Percentiles rank a stretch among this genome's conserved stretches.
Conservation (phyloP, 2,329 filamentous ascomycete genomes). For the Pezicula carpinea region DNA sequence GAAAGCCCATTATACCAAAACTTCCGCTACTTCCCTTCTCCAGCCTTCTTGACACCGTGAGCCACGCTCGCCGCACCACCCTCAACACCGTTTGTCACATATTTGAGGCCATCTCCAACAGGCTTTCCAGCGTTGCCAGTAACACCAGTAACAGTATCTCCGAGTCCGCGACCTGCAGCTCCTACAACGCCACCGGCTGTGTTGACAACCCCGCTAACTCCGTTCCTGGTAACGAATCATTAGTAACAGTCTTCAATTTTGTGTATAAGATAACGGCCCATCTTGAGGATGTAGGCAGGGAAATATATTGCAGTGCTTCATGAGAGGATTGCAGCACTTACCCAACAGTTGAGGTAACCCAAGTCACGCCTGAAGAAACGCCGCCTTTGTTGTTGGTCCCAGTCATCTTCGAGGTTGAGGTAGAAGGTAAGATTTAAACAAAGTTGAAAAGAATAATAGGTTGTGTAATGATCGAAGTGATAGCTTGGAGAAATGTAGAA, state of each 20-base stretch:
- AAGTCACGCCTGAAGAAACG: conserved; percentile 5
- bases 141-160: conserved; percentile 20
- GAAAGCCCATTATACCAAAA: too few relatives aligned
- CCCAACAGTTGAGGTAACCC: conserved; percentile 11
- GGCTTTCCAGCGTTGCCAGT: conserved; percentile 19
- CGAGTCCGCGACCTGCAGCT: conserved; percentile 18
- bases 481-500: too few relatives aligned
- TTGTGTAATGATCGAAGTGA: too few relatives aligned
- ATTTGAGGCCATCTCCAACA: conserved; percentile 20
- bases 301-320: neutral
- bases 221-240: conserved; percentile 9
- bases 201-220: conserved; percentile 15
- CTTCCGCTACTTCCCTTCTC: conserved; percentile 18
- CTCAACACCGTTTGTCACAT: conserved; percentile 19
- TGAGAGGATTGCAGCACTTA: neutral
- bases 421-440: too few relatives aligned
- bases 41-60: conserved; percentile 19
- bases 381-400: conserved; percentile 6
- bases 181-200: conserved; percentile 20
- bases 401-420: neutral
- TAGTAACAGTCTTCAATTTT: neutral
- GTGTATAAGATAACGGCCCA: neutral
- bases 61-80: conserved; percentile 18
- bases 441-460: too few relatives aligned
- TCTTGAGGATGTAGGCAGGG: neutral